phyloP scores from a whole-genome alignment of 371 early-diverging fungal genomes.

The Synchytrium microbalum region DNA sequence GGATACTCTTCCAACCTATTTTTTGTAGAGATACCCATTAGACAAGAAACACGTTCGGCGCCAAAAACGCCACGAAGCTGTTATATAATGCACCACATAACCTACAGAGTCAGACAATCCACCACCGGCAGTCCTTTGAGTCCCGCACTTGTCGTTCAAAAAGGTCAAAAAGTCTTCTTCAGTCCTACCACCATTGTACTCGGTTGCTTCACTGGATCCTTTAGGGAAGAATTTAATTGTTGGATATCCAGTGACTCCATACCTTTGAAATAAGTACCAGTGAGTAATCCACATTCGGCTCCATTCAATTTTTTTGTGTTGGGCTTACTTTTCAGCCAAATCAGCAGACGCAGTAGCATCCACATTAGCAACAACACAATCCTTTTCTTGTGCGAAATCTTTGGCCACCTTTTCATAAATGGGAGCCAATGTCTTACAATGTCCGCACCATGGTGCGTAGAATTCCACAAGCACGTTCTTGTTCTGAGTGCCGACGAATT shows the following conservation, averaged over 20 bases:
- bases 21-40: neutral
- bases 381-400: conserved; percentile 31
- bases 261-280: too few relatives aligned
- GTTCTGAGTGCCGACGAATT: conserved; percentile 44
- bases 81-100: neutral
- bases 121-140: conserved; percentile 73
- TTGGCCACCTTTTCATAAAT: conserved; percentile 31
- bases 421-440: conserved; percentile 51
- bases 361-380: conserved; percentile 79
- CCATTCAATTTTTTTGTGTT: too few relatives aligned
- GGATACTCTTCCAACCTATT: conserved; percentile 61
- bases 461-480: conserved; percentile 74
- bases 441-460: conserved; percentile 58
- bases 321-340: conserved; percentile 47
- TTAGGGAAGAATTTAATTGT: conserved; percentile 71
- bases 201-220: conserved; percentile 50
- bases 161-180: conserved; percentile 78
- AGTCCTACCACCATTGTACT: conserved; percentile 68
- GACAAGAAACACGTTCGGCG: neutral
- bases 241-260: conserved; percentile 50
- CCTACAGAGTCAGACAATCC: conserved; percentile 46
- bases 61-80: neutral
- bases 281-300: too few relatives aligned
- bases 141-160: conserved; percentile 82
- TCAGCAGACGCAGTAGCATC: conserved; percentile 66